Evolutionary conservation across 2,329 filamentous ascomycete species (phyloP).

Genomic region (Shiraia bambusicola): DNA sequence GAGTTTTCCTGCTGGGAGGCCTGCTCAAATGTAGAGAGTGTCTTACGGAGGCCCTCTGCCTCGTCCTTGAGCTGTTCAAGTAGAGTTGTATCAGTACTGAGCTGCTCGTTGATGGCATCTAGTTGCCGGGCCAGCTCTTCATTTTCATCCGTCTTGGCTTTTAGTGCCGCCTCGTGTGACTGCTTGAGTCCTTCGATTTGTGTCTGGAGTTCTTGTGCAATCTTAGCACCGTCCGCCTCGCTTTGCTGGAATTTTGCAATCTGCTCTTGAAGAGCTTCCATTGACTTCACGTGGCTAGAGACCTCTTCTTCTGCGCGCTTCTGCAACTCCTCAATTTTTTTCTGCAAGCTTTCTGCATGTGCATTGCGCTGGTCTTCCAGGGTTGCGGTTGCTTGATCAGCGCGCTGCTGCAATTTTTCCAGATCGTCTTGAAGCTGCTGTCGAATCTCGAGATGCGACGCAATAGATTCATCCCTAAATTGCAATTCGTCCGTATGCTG

Average conservation of each 20-base stretch:
- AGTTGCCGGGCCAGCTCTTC: constrained; percentile 38
- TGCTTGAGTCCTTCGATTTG: constrained; percentile 36
- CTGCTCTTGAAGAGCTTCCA: constrained; percentile 37
- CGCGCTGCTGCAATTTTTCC: constrained; percentile 30
- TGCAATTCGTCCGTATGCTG: constrained; percentile 37
- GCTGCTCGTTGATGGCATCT: constrained; percentile 39
- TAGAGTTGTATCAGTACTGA: constrained; percentile 31
- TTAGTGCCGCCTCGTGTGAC: constrained; percentile 33
- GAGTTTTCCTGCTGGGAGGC: constrained; percentile 29
- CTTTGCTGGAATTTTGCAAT: constrained; percentile 38
- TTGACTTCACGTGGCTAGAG: constrained; percentile 31
- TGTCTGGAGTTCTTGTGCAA: constrained; percentile 35
- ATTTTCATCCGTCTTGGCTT: constrained; percentile 32
- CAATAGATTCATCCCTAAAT: constrained; percentile 35
- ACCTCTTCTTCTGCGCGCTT: constrained; percentile 29
- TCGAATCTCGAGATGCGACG: constrained; percentile 22
- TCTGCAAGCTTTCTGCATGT: constrained; percentile 26
- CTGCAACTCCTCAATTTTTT: constrained; percentile 34
- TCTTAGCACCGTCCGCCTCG: constrained; percentile 33
- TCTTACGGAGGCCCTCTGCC: constrained; percentile 31
- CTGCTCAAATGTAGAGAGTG: constrained; percentile 37
- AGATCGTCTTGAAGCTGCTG: constrained; percentile 31
- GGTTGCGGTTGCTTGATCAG: constrained; percentile 29
- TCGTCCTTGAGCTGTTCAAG: constrained; percentile 32
- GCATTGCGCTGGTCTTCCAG: constrained; percentile 34